phyloP scores from a whole-genome alignment of 108 stramenopile species.

The Mediolabrus comicus region DNA sequence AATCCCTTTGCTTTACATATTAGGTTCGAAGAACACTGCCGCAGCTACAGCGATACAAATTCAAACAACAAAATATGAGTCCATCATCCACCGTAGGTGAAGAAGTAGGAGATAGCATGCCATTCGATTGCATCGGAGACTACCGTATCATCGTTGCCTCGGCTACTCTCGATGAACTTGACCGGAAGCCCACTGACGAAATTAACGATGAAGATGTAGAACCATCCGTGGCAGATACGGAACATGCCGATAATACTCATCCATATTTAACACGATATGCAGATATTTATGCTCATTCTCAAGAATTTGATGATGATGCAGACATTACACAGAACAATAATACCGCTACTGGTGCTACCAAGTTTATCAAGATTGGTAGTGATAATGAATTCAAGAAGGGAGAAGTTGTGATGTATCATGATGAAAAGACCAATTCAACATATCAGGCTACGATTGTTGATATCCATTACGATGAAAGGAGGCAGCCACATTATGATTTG shows the following conservation, averaged over 20 bases:
- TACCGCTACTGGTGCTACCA: not conserved
- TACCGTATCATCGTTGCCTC: slow-evolving; percentile 6
- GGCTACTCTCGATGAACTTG: slow-evolving; percentile 17
- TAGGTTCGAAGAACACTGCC: too few species aligned
- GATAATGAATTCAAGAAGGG: slow-evolving; percentile 17
- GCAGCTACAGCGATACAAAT: too few species aligned
- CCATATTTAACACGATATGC: slow-evolving; percentile 29
- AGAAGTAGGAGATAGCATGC: not conserved
- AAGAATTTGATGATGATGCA: not conserved
- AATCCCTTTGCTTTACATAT: too few species aligned
- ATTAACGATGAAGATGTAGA: not conserved
- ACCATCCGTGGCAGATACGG: slow-evolving; percentile 15
- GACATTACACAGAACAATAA: too few species aligned
- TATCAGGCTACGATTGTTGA: slow-evolving; percentile 11
- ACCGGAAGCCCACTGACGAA: not conserved
- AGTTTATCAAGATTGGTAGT: not conserved
- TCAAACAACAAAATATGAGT: not conserved
- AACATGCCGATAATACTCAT: slow-evolving; percentile 25
- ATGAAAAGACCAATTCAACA: not conserved
- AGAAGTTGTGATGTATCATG: slow-evolving; percentile 18
- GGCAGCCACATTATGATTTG: slow-evolving; percentile 18
- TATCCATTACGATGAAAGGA: slow-evolving; percentile 8
- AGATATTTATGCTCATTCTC: slow-evolving; percentile 24
- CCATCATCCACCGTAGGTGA: not conserved
- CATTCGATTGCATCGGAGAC: not conserved